These are phyloP conservation scores for Exophiala aquamarina DNA, from an alignment of 2,329 filamentous ascomycete species.

Conservation along the genomic window DNA sequence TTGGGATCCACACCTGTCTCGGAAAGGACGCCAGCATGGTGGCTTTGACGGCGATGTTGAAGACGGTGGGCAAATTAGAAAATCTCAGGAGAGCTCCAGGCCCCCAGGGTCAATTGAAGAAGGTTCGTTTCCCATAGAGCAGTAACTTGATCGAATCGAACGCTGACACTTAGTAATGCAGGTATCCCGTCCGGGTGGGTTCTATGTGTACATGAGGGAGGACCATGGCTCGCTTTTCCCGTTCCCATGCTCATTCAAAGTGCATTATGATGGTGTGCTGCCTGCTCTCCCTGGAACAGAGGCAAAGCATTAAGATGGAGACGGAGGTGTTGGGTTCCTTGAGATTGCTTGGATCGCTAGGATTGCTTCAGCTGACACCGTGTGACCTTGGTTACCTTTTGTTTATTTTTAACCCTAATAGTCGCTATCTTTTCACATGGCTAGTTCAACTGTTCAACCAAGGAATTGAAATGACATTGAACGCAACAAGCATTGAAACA, in stretches of 20 bases:
- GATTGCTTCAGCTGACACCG: too few relatives aligned
- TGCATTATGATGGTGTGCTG: constrained; percentile 44
- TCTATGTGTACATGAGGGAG: constrained; percentile 64
- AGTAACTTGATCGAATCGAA: not conserved
- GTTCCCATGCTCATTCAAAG: constrained; percentile 50
- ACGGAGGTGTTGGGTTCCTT: too few relatives aligned
- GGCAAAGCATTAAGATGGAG: constrained; percentile 4
- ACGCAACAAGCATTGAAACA: too few relatives aligned
- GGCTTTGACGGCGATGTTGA: constrained; percentile 67
- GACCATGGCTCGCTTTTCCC: constrained; percentile 61
- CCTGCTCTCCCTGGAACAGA: constrained; percentile 21
- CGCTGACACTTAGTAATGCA: not conserved
- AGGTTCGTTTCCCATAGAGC: constrained; percentile 31
- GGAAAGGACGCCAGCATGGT: constrained; percentile 61
- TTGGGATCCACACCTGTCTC: constrained; percentile 63
- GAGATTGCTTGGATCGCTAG: too few relatives aligned
- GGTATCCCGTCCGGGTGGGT: constrained; percentile 55
- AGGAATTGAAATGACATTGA: too few relatives aligned
- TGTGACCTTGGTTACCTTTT: too few relatives aligned
- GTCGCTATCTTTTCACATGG: too few relatives aligned
- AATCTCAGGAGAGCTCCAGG: constrained; percentile 64
- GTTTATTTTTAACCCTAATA: too few relatives aligned
- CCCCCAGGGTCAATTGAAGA: constrained; percentile 66
- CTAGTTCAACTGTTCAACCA: too few relatives aligned
- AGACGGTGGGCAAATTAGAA: constrained; percentile 61